Conservation (phyloP, 2,329 filamentous ascomycete species). For the Hymenoscyphus scutula region DNA sequence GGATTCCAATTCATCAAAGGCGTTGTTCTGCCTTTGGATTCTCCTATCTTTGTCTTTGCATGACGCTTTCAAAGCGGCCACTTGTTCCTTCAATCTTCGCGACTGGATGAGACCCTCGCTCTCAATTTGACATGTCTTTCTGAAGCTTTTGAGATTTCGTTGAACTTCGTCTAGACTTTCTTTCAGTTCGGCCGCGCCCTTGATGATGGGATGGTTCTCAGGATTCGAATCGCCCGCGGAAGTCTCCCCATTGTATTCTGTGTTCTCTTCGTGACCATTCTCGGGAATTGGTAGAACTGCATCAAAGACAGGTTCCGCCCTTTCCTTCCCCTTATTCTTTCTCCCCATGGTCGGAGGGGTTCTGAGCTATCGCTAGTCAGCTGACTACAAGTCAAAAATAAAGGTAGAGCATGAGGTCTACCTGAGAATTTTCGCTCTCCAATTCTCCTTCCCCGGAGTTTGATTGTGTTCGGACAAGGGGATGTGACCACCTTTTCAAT, state of each 20-base stretch:
- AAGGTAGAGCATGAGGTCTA: too few relatives aligned
- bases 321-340: neutral
- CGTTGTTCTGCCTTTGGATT: neutral
- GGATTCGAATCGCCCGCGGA: neutral
- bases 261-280: neutral
- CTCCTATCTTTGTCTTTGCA: neutral
- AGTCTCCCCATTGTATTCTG: neutral
- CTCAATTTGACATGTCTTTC: neutral
- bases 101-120: neutral
- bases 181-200: neutral
- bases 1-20: neutral
- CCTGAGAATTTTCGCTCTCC: too few relatives aligned
- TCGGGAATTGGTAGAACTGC: neutral
- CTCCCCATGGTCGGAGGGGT: too few relatives aligned
- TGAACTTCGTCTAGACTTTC: neutral
- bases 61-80: neutral
- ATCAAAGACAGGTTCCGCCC: too few relatives aligned
- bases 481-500: neutral
- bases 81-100: neutral
- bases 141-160: neutral
- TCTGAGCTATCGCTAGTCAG: too few relatives aligned
- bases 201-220: neutral
- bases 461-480: too few relatives aligned
- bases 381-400: too few relatives aligned
- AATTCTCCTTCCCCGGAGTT: too few relatives aligned